Conservation (phyloP, 2,329 filamentous ascomycete genomes). For the Aspergillus sp. region DNA sequence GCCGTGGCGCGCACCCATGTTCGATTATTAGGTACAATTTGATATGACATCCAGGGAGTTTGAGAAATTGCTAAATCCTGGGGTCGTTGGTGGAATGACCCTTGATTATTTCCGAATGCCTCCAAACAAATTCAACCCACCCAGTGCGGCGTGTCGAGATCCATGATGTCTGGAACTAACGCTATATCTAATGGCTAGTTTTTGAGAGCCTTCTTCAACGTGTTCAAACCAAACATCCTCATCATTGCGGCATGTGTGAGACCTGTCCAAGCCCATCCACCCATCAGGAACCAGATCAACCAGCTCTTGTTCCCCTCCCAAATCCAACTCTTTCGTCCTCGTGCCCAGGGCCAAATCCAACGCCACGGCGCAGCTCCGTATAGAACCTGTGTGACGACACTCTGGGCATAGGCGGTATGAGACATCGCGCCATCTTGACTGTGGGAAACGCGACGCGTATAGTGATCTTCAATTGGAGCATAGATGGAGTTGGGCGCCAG, state of each 20-base stretch:
- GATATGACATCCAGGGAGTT: not conserved
- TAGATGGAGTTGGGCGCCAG: constrained; percentile 53
- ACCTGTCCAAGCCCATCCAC: constrained; percentile 48
- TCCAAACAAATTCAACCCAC: not conserved
- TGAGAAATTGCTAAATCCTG: not conserved
- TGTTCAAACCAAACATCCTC: constrained; percentile 53
- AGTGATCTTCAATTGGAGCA: constrained; percentile 52
- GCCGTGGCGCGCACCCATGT: not conserved
- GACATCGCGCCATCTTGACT: constrained; percentile 56
- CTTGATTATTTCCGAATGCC: not conserved
- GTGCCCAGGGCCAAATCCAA: constrained; percentile 51
- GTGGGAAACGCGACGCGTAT: constrained; percentile 52
- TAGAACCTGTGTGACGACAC: constrained; percentile 55
- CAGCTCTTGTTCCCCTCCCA: constrained; percentile 52
- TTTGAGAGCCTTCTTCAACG: constrained; percentile 34
- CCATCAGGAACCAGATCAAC: constrained; percentile 53
- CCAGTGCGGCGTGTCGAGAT: not conserved
- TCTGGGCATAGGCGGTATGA: constrained; percentile 53
- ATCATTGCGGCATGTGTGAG: constrained; percentile 46
- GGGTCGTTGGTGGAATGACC: not conserved
- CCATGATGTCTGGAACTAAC: not conserved
- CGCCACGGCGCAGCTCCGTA: constrained; percentile 45
- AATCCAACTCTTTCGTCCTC: constrained; percentile 39
- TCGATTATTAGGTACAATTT: not conserved
- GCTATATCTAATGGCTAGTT: constrained; percentile 4